phyloP scores from a whole-genome alignment of 148 eudicot genomes.

The Cornus kousa region DNA sequence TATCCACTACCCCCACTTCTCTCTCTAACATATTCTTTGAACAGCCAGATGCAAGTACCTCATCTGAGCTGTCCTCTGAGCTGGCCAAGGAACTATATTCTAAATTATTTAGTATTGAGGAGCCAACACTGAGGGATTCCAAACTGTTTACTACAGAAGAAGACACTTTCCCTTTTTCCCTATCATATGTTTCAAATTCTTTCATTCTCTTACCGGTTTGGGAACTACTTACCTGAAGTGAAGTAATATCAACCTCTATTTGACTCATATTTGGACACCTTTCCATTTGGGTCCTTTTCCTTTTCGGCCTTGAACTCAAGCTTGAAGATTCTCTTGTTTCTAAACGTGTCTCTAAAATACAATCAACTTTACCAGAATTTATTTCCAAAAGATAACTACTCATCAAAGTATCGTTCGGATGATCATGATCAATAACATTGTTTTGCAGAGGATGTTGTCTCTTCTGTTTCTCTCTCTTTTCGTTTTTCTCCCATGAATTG shows the following conservation, averaged over 20 bases:
- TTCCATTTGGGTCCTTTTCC: neutral
- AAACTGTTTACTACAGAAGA: neutral
- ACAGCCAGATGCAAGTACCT: neutral
- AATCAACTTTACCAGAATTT: neutral
- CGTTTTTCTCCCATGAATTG: neutral
- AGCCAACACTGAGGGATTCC: neutral
- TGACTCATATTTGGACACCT: neutral
- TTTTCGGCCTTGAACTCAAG: neutral
- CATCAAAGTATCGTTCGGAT: neutral
- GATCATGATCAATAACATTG: neutral
- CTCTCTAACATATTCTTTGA: neutral
- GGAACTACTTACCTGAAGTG: neutral
- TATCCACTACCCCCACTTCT: neutral
- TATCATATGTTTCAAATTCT: no score
- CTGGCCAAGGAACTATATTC: slow-evolving; percentile 1
- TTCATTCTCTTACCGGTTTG: no score
- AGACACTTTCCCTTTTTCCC: no score
- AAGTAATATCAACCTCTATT: neutral
- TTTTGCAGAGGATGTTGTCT: neutral
- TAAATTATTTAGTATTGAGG: neutral
- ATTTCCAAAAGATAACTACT: neutral
- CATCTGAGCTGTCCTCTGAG: neutral
- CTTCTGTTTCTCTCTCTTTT: neutral
- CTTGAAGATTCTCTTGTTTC: neutral
- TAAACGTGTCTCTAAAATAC: neutral